Conservation (phyloP, 441 rosid species). For the Corymbia citriodora region DNA sequence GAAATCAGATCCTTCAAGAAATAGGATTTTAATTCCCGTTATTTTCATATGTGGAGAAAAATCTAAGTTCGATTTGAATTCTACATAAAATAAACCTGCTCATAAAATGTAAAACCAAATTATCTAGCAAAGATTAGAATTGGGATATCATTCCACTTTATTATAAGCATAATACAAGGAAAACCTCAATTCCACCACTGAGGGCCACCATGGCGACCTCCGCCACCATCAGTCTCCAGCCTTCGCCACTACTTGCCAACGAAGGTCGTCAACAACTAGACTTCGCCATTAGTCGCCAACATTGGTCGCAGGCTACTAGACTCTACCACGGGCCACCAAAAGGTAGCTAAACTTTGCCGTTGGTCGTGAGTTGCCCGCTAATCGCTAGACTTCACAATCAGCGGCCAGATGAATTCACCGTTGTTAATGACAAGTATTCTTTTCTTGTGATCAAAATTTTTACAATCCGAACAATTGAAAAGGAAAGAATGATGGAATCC, state of each 20-base stretch:
- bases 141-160: too few relatives aligned
- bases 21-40: background rate
- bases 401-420: background rate
- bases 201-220: too few relatives aligned
- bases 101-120: background rate
- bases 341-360: background rate
- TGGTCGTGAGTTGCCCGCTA: background rate
- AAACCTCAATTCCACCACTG: too few relatives aligned
- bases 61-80: background rate
- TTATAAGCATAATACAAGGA: too few relatives aligned
- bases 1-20: background rate
- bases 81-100: background rate
- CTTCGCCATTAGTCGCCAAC: too few relatives aligned
- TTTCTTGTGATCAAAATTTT: background rate
- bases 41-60: background rate
- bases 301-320: background rate
- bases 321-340: background rate
- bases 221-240: too few relatives aligned
- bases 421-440: background rate
- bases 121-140: background rate
- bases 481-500: background rate
- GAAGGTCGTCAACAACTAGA: too few relatives aligned
- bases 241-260: too few relatives aligned
- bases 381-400: background rate
- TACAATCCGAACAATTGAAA: background rate